Percentiles rank a stretch among this genome's conserved stretches.
Evolutionary conservation across 116 monocot genomes (phyloP).

Genomic region (Cymodocea nodosa): DNA sequence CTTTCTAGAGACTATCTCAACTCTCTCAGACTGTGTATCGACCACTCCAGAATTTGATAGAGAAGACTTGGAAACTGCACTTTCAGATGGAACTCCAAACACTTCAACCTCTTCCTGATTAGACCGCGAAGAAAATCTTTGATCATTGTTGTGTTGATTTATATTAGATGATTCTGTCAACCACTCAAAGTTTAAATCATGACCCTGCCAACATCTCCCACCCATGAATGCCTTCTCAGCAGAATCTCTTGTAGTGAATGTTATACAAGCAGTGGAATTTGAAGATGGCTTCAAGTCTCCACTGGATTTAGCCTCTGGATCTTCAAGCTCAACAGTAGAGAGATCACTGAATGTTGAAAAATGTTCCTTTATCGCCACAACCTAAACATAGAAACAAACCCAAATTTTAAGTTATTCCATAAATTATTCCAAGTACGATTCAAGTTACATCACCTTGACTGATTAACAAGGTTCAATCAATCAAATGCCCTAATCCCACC

Average conservation of each 20-base stretch:
- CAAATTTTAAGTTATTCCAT: neutral
- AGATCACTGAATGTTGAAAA: slow-evolving; percentile 72
- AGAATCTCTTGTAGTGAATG: slow-evolving; percentile 45
- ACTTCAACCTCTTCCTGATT: slow-evolving; percentile 6
- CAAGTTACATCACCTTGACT: too few species aligned
- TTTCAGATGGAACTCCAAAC: slow-evolving; percentile 6
- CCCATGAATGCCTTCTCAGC: slow-evolving; percentile 66
- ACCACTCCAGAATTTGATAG: slow-evolving; percentile 6
- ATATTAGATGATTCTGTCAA: slow-evolving; percentile 13
- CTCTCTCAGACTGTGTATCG: neutral
- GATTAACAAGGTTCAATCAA: too few species aligned
- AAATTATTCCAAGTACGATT: neutral
- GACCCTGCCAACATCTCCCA: slow-evolving; percentile 68
- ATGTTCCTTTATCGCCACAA: slow-evolving; percentile 50
- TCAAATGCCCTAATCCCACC: too few species aligned
- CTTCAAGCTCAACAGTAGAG: slow-evolving; percentile 51
- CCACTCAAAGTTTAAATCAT: slow-evolving; percentile 64
- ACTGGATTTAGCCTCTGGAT: slow-evolving; percentile 16
- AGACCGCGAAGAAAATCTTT: slow-evolving; percentile 13
- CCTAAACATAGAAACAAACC: neutral
- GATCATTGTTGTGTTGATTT: slow-evolving; percentile 6
- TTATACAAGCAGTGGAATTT: slow-evolving; percentile 28
- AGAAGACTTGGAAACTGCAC: slow-evolving; percentile 19
- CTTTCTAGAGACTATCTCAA: neutral
- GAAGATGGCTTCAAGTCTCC: slow-evolving; percentile 14